Evolutionary conservation across 441 rosid species (phyloP).

Genomic region (Biscutella laevigata): DNA sequence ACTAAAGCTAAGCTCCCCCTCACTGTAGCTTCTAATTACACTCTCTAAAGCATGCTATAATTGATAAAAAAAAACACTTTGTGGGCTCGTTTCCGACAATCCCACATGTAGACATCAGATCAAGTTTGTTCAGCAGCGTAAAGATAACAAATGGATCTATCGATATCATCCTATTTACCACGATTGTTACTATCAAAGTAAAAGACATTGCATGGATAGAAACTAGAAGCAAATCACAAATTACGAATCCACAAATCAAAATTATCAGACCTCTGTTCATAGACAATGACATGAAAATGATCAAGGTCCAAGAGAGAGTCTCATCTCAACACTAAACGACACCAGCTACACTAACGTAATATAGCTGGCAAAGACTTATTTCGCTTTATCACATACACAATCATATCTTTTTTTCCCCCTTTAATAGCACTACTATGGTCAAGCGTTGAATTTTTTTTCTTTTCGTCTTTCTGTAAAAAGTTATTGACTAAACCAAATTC

Average conservation of each 20-base stretch:
- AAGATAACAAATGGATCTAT: conserved; percentile 19
- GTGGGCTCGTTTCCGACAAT: conserved; percentile 32
- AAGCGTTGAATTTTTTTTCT: neutral
- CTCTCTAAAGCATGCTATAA: neutral
- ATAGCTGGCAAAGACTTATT: conserved; percentile 24
- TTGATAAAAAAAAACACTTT: conserved; percentile 20
- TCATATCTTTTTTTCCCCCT: conserved; percentile 9
- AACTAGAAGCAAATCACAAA: conserved; percentile 10
- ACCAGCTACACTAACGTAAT: conserved; percentile 19
- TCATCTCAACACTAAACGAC: conserved; percentile 22
- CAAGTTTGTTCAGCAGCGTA: conserved; percentile 6
- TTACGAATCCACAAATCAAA: conserved; percentile 10
- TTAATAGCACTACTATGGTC: conserved; percentile 19
- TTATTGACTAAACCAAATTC: too few relatives aligned
- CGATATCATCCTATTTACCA: conserved; percentile 17
- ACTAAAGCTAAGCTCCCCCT: neutral
- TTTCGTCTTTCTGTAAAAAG: too few relatives aligned
- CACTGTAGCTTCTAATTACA: neutral
- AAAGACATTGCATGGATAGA: conserved; percentile 22
- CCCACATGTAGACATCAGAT: conserved; percentile 27
- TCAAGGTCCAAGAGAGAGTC: conserved; percentile 17
- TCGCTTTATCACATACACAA: neutral
- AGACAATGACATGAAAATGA: conserved; percentile 18
- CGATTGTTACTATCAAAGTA: conserved; percentile 7
- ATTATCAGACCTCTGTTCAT: conserved; percentile 7